These are phyloP conservation scores for Mortierella sp. DNA, from an alignment of 371 early-diverging fungal species.

Conservation along the genomic window DNA sequence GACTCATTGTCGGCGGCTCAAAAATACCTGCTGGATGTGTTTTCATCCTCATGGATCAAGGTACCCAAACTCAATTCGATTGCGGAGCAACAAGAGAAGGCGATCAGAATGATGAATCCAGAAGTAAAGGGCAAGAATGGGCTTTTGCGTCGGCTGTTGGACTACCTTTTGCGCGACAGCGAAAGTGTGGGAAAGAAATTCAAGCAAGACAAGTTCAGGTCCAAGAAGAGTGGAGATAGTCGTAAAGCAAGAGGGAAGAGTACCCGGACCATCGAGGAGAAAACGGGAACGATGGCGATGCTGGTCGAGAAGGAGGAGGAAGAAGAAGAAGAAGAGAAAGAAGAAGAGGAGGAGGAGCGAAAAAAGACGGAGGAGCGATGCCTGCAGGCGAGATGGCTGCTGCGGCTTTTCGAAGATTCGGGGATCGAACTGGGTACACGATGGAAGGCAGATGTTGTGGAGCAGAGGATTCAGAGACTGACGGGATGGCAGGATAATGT, in stretches of 20 bases:
- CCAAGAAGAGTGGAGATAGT: no score
- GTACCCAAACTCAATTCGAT: not conserved
- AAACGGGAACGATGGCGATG: no score
- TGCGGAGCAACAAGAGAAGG: not conserved
- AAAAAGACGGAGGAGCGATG: constrained; percentile 25
- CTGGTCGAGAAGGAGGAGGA: not conserved
- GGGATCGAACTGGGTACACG: constrained; percentile 33
- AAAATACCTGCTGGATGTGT: constrained; percentile 20
- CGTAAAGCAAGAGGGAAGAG: no score
- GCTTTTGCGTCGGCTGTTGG: constrained; percentile 40
- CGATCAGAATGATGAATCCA: not conserved
- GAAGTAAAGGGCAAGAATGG: constrained; percentile 42
- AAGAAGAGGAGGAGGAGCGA: constrained; percentile 2
- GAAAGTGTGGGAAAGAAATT: not conserved
- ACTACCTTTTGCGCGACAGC: constrained; percentile 25
- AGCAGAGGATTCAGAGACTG: constrained; percentile 15
- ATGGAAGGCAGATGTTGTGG: constrained; percentile 42
- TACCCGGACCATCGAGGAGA: no score
- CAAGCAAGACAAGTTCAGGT: no score
- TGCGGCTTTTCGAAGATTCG: constrained; percentile 28
- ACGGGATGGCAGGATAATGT: constrained; percentile 9
- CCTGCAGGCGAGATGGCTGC: constrained; percentile 32
- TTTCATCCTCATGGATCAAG: constrained; percentile 31
- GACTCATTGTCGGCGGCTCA: not conserved
- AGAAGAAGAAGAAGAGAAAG: not conserved